phyloP scores from a whole-genome alignment of 805 yeast species.

The Candida argentea region DNA sequence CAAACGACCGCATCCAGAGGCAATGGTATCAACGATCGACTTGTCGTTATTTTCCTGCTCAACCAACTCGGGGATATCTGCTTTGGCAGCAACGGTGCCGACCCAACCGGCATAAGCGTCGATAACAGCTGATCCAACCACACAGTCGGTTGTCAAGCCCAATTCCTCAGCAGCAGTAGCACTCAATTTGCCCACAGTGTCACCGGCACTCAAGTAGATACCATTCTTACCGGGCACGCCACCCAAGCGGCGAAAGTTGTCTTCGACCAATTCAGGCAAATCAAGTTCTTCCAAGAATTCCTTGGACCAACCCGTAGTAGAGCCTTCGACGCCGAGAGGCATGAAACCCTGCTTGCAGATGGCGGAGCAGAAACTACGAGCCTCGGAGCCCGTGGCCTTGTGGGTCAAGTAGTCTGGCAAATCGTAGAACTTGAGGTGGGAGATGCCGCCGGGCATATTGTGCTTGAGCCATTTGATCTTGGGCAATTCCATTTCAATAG shows the following conservation, averaged over 20 bases:
- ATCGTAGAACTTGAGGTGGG: slow-evolving; percentile 74
- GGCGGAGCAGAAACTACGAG: slow-evolving; percentile 80
- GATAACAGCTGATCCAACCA: slow-evolving; percentile 91
- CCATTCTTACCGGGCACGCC: slow-evolving; percentile 74
- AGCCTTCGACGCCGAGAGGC: slow-evolving; percentile 85
- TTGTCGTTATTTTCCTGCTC: slow-evolving; percentile 37
- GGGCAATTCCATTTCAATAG: slow-evolving; percentile 97
- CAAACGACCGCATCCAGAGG: slow-evolving; percentile 66
- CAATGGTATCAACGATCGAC: slow-evolving; percentile 37
- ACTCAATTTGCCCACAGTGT: slow-evolving; percentile 66
- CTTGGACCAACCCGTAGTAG: slow-evolving; percentile 80
- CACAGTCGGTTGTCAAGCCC: slow-evolving; percentile 70
- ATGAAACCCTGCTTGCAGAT: slow-evolving; percentile 95
- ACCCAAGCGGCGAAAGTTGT: slow-evolving; percentile 72
- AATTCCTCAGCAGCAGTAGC: slow-evolving; percentile 64
- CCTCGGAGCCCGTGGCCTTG: slow-evolving; percentile 79
- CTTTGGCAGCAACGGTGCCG: slow-evolving; percentile 90
- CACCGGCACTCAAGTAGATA: slow-evolving; percentile 77
- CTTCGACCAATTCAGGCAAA: slow-evolving; percentile 65
- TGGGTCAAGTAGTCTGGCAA: slow-evolving; percentile 87
- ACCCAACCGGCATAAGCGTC: slow-evolving; percentile 99
- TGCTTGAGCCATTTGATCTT: slow-evolving; percentile 94
- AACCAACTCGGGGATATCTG: slow-evolving; percentile 43
- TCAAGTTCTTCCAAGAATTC: slow-evolving; percentile 64
- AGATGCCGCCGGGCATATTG: slow-evolving; percentile 54